Conservation (phyloP, 164 flowering plant genomes). For the Stephania yunnanensis region DNA sequence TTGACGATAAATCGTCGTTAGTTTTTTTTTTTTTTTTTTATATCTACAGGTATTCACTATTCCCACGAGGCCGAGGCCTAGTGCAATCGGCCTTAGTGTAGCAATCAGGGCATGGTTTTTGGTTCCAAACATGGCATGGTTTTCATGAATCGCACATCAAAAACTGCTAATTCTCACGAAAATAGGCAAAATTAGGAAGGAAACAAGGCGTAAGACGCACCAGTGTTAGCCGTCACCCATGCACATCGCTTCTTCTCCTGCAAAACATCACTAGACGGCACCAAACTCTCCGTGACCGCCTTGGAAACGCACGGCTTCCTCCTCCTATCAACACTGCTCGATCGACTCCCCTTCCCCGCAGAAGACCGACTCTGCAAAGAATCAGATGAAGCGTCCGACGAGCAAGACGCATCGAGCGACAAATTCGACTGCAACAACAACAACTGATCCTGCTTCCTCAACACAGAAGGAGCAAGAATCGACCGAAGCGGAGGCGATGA, state of each 20-base stretch:
- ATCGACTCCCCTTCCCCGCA: slow-evolving; percentile 37
- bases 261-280: slow-evolving; percentile 18
- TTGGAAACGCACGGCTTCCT: slow-evolving; percentile 34
- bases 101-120: too few relatives aligned
- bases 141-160: background rate
- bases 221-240: slow-evolving; percentile 76
- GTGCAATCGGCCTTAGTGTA: too few relatives aligned
- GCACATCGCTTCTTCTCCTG: slow-evolving; percentile 55
- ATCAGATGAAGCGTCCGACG: slow-evolving; percentile 61
- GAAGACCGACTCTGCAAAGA: slow-evolving; percentile 57
- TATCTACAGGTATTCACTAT: too few relatives aligned
- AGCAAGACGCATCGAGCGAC: slow-evolving; percentile 57
- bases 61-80: too few relatives aligned
- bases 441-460: slow-evolving; percentile 34
- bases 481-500: slow-evolving; percentile 24
- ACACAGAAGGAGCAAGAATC: slow-evolving; percentile 21
- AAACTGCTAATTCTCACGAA: background rate
- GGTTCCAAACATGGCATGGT: background rate
- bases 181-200: background rate
- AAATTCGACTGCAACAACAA: slow-evolving; percentile 29
- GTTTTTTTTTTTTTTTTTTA: too few relatives aligned
- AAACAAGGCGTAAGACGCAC: slow-evolving; percentile 25
- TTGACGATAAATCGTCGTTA: background rate
- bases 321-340: slow-evolving; percentile 18
- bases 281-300: slow-evolving; percentile 17